Evolutionary conservation across 2,329 filamentous ascomycete species (phyloP), one percentile per base, ranked within the genome.

Genomic region (Colletotrichum eremochloae): DNA sequence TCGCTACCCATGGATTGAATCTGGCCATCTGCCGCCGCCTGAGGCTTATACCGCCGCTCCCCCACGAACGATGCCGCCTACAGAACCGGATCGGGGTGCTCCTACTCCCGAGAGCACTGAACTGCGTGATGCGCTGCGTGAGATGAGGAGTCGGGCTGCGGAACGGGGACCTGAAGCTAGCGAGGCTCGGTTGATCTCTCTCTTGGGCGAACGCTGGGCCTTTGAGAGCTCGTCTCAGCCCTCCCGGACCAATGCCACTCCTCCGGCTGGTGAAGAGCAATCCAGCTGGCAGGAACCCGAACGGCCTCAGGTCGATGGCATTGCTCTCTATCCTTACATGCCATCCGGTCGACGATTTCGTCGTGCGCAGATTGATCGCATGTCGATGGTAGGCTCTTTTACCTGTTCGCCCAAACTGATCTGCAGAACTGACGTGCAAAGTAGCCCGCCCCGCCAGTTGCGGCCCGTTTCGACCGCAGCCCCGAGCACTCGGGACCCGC

Each of bases 1-100:
- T 24, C 73, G 67, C 20, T 74, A 74, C 46, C 73, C 73, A 48
- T 74, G 73, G 73, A 74, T 74, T 60, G 73, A 74, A 52, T 72
- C 73, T 38, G 73, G 71, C 7, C 61, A 71, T 5, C 68, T 65
- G 9, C 73, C 73, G 11, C 73, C 73, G 7, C 73, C 71, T 5
- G 73, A 74, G 63, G 73, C 73, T 15, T 74, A 74, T 52, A 31
- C 48, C 20, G 67, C 67, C n/a, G 60, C 53, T 9, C 70, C 67
- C 11, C 31, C 61, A 48, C 56, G 67, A 20, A 62, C 70, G 42
- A 71, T 52, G 15, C 44, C 70, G n/a, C 58, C 69, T 31, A 33
- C 44, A 18, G 66, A 65, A 5, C 24, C 46, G 14, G 66, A 65
- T 31, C 67, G 70, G 24, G 40, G 36, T 15, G 56, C 61, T 12